Evolutionary conservation across 768 basidiomycete species (phyloP), one percentile per base, ranked within the genome.

Genomic region (Leccinum rimulosum): DNA sequence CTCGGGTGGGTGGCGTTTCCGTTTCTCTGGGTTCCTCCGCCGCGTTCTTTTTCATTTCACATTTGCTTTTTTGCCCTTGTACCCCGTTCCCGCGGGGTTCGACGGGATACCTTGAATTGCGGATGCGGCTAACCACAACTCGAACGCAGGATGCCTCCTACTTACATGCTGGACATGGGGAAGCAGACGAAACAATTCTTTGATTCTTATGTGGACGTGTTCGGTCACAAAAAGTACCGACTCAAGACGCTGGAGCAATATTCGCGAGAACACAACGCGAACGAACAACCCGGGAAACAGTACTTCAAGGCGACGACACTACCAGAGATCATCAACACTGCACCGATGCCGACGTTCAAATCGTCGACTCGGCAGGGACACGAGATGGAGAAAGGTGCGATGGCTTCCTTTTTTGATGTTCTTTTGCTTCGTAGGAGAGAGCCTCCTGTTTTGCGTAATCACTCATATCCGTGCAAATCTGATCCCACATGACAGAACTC

Each of bases 251-350:
- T 99, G 63, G 95, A 98, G 59, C 95, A 98, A 73, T 99, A 98
- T 72, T 92, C 93, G 6, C 82, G 91, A 51, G 97, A 99, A 73
- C 95, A 95, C 75, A 91, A 91, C 61, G 89, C 92, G 15, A 89
- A 95, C 63, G 97, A 99, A 71, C 97, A 98, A 70, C 95, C 95
- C 0, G 95, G 95, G 66, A 99, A 99, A 75, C 96, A 98, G 74
- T 99, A 98, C 73, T 98, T 99, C 83, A 92, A 94, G 72, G 93
- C 95, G 17, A 92, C 85, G 28, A 88, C 92, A 19, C 76, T 99
- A 43, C 94, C 93, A 2, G 97, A 99, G 61, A 96, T 99, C 66
- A 90, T 99, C 74, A 94, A 94, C 71, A 89, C 89, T 47, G 95
- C 97, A 48, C 93, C 95, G n/a, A 88, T 96, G 82, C 88, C 92